These are phyloP conservation scores for Shiraia sp. DNA, from an alignment of 2,329 filamentous ascomycete genomes.

Conservation along the genomic window DNA sequence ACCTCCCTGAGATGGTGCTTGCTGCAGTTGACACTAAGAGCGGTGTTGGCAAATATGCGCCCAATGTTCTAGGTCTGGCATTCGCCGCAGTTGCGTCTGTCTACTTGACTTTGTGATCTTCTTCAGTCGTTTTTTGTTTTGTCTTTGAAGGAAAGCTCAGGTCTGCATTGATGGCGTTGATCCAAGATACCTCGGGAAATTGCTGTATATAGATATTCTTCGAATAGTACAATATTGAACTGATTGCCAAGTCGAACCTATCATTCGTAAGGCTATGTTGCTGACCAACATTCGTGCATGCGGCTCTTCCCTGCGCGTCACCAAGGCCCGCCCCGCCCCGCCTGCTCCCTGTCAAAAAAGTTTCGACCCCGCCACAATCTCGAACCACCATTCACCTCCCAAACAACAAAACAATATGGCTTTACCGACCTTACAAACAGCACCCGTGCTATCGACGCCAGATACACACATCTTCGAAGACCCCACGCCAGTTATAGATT, in stretches of 20 bases:
- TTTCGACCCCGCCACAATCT: constrained; percentile 17
- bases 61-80: constrained; percentile 24
- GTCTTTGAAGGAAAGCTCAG: background rate
- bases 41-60: constrained; percentile 26
- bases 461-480: constrained; percentile 64
- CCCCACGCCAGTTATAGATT: constrained; percentile 48
- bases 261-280: constrained; percentile 4
- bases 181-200: no score
- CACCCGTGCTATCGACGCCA: constrained; percentile 66
- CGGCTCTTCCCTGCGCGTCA: constrained; percentile 13
- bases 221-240: no score
- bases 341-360: constrained; percentile 12
- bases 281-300: constrained; percentile 6
- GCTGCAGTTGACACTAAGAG: constrained; percentile 21
- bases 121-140: no score
- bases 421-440: constrained; percentile 34
- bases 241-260: no score
- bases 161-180: no score
- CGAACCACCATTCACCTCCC: constrained; percentile 1
- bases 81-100: constrained; percentile 21
- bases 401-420: constrained; percentile 27
- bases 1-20: constrained; percentile 30
- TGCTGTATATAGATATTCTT: no score
- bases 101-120: constrained; percentile 17
- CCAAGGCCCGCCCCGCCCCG: constrained; percentile 13